A percentile compares a stretch with the other conserved stretches of the same genome.
Evolutionary conservation across 768 basidiomycete species (phyloP).

Genomic region (Termitomyces titanicus): DNA sequence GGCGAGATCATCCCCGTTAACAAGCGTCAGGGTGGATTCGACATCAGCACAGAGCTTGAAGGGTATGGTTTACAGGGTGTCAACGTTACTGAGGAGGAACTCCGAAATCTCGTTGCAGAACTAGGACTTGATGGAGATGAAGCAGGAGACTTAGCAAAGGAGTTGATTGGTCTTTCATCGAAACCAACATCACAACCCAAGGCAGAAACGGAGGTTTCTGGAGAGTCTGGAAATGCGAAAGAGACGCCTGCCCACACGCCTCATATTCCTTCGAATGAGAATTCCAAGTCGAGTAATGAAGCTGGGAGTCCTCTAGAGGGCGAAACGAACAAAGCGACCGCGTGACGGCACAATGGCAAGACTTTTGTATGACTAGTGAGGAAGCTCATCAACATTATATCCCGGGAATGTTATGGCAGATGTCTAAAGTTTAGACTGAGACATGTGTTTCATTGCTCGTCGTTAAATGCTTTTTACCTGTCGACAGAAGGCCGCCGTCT

Average conservation of each 20-base stretch:
- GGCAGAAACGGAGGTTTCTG: background rate
- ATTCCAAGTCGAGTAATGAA: background rate
- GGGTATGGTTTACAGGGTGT: constrained; percentile 77
- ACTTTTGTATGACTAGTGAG: background rate
- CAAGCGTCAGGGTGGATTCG: constrained; percentile 52
- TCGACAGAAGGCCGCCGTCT: constrained; percentile 46
- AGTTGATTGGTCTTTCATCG: constrained; percentile 35
- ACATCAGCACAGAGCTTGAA: constrained; percentile 63
- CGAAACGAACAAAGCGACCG: background rate
- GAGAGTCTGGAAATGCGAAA: background rate
- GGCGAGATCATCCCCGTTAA: constrained; percentile 45
- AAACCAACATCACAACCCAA: background rate
- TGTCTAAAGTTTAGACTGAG: constrained; percentile 25
- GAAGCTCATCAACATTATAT: background rate
- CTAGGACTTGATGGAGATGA: constrained; percentile 75
- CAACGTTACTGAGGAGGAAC: constrained; percentile 72
- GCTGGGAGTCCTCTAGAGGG: background rate
- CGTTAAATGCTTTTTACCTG: constrained; percentile 9
- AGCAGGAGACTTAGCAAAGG: constrained; percentile 72
- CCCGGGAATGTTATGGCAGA: background rate
- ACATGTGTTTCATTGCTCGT: constrained; percentile 21
- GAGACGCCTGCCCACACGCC: background rate
- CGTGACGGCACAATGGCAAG: background rate
- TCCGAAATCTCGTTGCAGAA: constrained; percentile 66
- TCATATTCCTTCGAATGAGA: background rate